These are phyloP conservation scores for Candida anutae DNA, from an alignment of 1,139 yeast species.

Conservation along the genomic window DNA sequence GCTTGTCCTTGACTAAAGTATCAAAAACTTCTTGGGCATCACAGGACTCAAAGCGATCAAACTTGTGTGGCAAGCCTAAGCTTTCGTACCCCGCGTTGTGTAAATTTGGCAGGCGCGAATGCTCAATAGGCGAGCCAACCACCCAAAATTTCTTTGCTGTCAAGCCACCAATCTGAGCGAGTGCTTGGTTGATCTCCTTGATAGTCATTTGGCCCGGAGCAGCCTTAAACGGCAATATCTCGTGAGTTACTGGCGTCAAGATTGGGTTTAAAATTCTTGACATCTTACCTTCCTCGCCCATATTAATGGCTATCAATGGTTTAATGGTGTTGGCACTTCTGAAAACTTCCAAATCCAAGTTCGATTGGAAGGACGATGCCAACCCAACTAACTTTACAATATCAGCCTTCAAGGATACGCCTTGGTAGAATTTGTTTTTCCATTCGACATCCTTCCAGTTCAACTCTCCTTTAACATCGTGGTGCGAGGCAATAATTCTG, in stretches of 20 bases:
- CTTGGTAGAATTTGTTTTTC: constrained; percentile 65
- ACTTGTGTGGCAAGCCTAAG: constrained; percentile 72
- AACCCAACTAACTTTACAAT: constrained; percentile 77
- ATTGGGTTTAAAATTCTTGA: constrained; percentile 69
- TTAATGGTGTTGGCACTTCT: constrained; percentile 40
- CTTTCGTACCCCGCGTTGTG: constrained; percentile 71
- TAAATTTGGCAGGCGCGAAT: constrained; percentile 81
- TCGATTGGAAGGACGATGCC: constrained; percentile 60
- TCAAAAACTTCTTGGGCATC: constrained; percentile 46
- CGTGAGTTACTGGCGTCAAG: constrained; percentile 81
- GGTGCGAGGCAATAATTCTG: constrained; percentile 74
- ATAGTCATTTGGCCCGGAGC: constrained; percentile 75
- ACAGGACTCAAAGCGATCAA: constrained; percentile 60
- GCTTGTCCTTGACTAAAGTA: constrained; percentile 36
- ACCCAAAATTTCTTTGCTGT: constrained; percentile 57
- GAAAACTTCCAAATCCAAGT: constrained; percentile 63
- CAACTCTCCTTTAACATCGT: constrained; percentile 55
- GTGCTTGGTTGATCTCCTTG: constrained; percentile 52
- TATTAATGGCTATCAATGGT: constrained; percentile 80
- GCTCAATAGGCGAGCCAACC: constrained; percentile 76
- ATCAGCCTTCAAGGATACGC: constrained; percentile 59
- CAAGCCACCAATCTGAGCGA: constrained; percentile 57
- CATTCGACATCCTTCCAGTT: constrained; percentile 68
- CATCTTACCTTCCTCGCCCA: constrained; percentile 69
- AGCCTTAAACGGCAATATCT: constrained; percentile 51